Evolutionary conservation across 495 filamentous ascomycete species (phyloP).

Genomic region (Delitschia confertaspora): DNA sequence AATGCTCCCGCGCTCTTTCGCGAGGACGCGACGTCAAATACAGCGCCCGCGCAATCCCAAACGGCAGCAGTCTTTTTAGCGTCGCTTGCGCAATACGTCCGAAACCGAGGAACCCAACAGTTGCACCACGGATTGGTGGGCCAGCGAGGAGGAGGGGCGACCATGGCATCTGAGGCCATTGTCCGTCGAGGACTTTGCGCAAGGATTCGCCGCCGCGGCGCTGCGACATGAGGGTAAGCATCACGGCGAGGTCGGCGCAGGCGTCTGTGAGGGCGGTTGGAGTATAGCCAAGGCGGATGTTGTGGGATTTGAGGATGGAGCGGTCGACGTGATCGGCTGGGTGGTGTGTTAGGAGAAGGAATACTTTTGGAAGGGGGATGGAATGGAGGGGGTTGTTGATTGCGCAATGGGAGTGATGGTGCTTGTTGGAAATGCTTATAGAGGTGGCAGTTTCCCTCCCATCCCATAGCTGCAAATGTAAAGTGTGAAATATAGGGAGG

Average conservation of each 20-base stretch:
- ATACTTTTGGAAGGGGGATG: too few species aligned
- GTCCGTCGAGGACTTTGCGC: conserved; percentile 13
- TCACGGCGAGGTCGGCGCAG: conserved; percentile 16
- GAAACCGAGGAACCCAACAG: conserved; percentile 19
- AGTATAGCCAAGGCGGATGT: conserved; percentile 19
- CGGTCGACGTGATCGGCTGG: conserved; percentile 17
- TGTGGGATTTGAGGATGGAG: conserved; percentile 7
- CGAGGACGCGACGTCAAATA: conserved; percentile 15
- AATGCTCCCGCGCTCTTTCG: conserved; percentile 10
- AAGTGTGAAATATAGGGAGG: too few species aligned
- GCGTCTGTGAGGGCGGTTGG: conserved; percentile 19
- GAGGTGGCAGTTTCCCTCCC: too few species aligned
- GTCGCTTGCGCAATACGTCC: conserved; percentile 20
- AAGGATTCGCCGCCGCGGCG: conserved; percentile 16
- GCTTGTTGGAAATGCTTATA: too few species aligned
- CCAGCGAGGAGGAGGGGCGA: conserved; percentile 16
- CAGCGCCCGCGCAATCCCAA: conserved; percentile 10
- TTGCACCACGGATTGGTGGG: conserved; percentile 12
- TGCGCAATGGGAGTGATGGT: too few species aligned
- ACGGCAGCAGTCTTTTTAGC: conserved; percentile 14
- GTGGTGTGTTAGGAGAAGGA: too few species aligned
- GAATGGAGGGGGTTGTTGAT: too few species aligned
- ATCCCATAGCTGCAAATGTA: too few species aligned
- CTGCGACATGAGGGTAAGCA: conserved; percentile 22
- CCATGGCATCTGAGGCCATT: conserved; percentile 25